These are phyloP conservation scores for Citrus medica DNA, from an alignment of 345 rosid species.

Conservation along the genomic window DNA sequence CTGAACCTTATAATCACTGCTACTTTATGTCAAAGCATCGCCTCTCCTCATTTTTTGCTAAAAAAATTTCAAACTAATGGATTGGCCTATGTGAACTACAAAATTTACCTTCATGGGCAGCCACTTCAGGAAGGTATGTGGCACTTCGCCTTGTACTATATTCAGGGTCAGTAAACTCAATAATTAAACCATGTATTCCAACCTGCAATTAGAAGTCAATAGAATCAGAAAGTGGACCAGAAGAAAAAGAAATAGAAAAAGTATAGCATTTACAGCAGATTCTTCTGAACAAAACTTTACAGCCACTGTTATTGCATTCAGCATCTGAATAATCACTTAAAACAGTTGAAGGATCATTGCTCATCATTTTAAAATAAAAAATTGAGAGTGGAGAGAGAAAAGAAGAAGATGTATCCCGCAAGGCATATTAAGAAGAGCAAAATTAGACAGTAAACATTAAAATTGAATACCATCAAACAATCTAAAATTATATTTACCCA, in stretches of 20 bases:
- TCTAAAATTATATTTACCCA: not conserved
- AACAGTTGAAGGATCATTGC: not conserved
- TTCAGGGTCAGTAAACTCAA: conserved; percentile 82
- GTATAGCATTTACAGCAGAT: not conserved
- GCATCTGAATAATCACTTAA: not conserved
- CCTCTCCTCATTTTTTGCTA: not conserved
- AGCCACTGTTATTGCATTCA: conserved; percentile 1
- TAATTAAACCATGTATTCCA: conserved; percentile 91
- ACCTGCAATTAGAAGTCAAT: conserved; percentile 38
- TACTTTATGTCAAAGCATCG: not conserved
- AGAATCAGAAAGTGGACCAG: conserved; percentile 2
- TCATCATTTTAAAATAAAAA: not conserved
- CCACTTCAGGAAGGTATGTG: conserved; percentile 94
- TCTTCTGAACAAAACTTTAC: not conserved
- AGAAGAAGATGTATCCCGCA: not conserved
- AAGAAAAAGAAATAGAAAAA: not conserved
- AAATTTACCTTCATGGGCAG: conserved; percentile 88
- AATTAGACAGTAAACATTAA: not conserved
- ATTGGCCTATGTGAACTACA: not conserved
- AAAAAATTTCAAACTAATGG: not conserved
- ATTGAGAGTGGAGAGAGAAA: not conserved
- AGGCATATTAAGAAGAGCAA: not conserved
- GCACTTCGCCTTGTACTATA: conserved; percentile 68
- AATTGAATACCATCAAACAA: not conserved
- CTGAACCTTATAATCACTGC: not conserved